Percentiles rank a stretch among this genome's conserved stretches.
These are phyloP conservation scores for Escovopsis sp. DNA, from an alignment of 2,329 filamentous ascomycete species.

Conservation along the genomic window DNA sequence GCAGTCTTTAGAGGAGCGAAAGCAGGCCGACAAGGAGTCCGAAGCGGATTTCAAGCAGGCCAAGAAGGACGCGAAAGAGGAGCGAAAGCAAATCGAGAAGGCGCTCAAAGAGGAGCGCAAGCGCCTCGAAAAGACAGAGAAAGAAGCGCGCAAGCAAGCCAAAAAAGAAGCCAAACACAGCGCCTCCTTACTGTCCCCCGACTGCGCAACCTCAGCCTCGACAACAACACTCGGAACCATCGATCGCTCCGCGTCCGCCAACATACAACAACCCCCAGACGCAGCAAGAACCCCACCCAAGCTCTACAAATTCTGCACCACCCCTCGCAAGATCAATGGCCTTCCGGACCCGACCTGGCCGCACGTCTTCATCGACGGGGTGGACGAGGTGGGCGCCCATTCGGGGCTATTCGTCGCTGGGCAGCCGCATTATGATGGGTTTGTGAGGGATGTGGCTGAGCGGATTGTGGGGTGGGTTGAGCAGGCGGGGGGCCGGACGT, in stretches of 20 bases:
- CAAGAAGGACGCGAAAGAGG: constrained; percentile 15
- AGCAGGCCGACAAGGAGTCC: constrained; percentile 16
- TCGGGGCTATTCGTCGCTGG: constrained; percentile 66
- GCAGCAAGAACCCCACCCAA: no score
- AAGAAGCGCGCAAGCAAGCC: neutral
- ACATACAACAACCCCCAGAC: no score
- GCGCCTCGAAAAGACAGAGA: constrained; percentile 2
- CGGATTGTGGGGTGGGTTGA: constrained; percentile 54
- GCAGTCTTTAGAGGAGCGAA: constrained; percentile 18
- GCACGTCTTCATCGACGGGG: constrained; percentile 62
- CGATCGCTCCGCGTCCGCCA: no score
- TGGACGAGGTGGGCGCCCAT: constrained; percentile 77
- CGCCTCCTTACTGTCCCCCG: no score
- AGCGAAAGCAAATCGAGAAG: constrained; percentile 11
- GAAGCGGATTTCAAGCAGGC: constrained; percentile 11
- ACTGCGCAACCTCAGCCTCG: no score
- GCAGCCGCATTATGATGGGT: constrained; percentile 54
- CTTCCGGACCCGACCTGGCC: constrained; percentile 59
- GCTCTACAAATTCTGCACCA: constrained; percentile 63
- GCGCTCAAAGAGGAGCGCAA: constrained; percentile 1
- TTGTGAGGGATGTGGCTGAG: constrained; percentile 61
- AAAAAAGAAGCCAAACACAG: constrained; percentile 13
- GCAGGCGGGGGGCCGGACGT: constrained; percentile 20
- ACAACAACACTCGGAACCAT: no score
- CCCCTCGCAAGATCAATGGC: constrained; percentile 42